phyloP scores from a whole-genome alignment of 2,329 filamentous ascomycete genomes.

The Ceratocystis destructans region DNA sequence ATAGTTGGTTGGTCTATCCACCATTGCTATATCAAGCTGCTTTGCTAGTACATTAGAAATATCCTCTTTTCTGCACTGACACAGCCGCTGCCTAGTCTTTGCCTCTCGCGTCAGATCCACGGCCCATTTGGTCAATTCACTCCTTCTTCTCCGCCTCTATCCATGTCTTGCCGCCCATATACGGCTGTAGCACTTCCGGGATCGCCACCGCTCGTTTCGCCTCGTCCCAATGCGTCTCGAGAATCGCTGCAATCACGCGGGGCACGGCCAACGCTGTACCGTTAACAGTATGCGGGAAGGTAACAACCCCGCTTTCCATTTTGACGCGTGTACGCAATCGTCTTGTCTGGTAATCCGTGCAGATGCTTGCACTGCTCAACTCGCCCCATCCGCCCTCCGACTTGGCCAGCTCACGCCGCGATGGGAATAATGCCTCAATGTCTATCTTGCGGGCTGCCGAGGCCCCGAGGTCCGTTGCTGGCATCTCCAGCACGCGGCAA shows the following conservation, averaged over 20 bases:
- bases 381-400: constrained; percentile 73
- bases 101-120: too few species aligned
- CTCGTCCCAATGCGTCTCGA: constrained; percentile 86
- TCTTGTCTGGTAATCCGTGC: constrained; percentile 86
- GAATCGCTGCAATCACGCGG: constrained; percentile 69
- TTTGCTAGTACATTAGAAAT: background rate
- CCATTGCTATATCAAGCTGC: too few species aligned
- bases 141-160: constrained; percentile 34
- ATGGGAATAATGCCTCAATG: constrained; percentile 90
- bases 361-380: constrained; percentile 78
- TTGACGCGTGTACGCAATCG: constrained; percentile 61
- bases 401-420: constrained; percentile 37
- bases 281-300: constrained; percentile 82
- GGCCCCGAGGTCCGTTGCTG: constrained; percentile 72
- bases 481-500: constrained; percentile 89
- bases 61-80: background rate
- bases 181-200: constrained; percentile 65
- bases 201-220: constrained; percentile 51
- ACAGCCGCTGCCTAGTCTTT: too few species aligned
- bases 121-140: too few species aligned
- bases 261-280: constrained; percentile 89
- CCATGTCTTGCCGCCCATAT: constrained; percentile 63
- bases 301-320: constrained; percentile 54
- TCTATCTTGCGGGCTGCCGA: constrained; percentile 78
- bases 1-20: too few species aligned